These are phyloP conservation scores for Cryptococcus floricola DNA, from an alignment of 1,284 basidiomycete species.

Conservation along the genomic window DNA sequence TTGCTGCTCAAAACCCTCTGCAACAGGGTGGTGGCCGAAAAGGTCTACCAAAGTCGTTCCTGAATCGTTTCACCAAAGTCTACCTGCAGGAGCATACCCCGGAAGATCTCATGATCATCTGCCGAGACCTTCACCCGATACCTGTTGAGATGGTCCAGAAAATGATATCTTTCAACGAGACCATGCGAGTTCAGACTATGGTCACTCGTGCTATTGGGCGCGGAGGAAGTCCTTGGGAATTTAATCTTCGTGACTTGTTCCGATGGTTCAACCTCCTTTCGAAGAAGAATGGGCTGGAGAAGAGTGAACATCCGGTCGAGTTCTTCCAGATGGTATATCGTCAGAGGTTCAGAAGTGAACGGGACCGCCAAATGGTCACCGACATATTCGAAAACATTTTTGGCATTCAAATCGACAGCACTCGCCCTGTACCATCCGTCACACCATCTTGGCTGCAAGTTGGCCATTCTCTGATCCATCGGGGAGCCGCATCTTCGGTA, in stretches of 20 bases:
- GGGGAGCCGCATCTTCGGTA: slow-evolving; percentile 50
- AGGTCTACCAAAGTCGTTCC: slow-evolving; percentile 93
- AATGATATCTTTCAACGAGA: slow-evolving; percentile 83
- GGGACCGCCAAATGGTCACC: slow-evolving; percentile 63
- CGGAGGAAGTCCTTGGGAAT: slow-evolving; percentile 94
- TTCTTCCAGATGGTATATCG: slow-evolving; percentile 73
- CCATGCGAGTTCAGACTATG: slow-evolving; percentile 68
- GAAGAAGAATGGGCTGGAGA: slow-evolving; percentile 57
- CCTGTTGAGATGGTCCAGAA: slow-evolving; percentile 58
- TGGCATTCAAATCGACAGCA: slow-evolving; percentile 41
- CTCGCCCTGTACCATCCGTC: slow-evolving; percentile 56
- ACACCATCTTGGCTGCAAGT: slow-evolving; percentile 60
- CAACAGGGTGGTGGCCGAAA: slow-evolving; percentile 96
- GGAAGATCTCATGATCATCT: slow-evolving; percentile 76
- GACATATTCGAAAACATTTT: slow-evolving; percentile 65
- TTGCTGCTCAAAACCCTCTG: slow-evolving; percentile 96
- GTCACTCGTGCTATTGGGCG: slow-evolving; percentile 67
- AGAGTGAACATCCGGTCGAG: slow-evolving; percentile 59
- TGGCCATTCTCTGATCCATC: slow-evolving; percentile 61
- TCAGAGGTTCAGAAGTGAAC: slow-evolving; percentile 72
- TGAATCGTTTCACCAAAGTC: slow-evolving; percentile 97
- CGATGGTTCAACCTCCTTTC: slow-evolving; percentile 67
- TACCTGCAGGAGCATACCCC: slow-evolving; percentile 83
- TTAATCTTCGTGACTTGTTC: slow-evolving; percentile 93
- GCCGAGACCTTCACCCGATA: slow-evolving; percentile 67